phyloP scores from a whole-genome alignment of 2,329 filamentous ascomycete genomes.

The Cladosporium sphaerospermum region DNA sequence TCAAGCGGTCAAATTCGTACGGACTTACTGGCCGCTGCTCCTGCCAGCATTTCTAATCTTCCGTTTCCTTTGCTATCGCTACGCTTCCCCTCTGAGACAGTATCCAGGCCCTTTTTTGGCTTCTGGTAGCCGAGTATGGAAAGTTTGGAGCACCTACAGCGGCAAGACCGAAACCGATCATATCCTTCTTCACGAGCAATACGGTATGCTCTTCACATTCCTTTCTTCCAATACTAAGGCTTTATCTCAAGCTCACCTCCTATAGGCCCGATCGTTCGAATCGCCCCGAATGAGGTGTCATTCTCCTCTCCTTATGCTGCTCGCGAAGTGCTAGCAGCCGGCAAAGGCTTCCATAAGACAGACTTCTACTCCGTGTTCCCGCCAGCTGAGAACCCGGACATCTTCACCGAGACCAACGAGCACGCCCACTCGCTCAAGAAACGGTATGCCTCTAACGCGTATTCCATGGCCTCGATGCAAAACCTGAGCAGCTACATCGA shows the following conservation, averaged over 20 bases:
- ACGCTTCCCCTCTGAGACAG: conserved; percentile 23
- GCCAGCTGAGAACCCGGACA: conserved; percentile 61
- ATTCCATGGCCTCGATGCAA: conserved; percentile 69
- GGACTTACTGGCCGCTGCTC: conserved; percentile 18
- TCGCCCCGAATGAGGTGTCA: conserved; percentile 68
- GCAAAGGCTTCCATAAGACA: conserved; percentile 13
- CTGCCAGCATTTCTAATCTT: conserved; percentile 22
- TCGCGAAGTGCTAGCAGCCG: conserved; percentile 61
- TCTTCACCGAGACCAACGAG: conserved; percentile 72
- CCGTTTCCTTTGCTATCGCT: conserved; percentile 26
- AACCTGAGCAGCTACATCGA: conserved; percentile 77
- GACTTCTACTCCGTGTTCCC: conserved; percentile 77
- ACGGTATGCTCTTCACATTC: conserved; percentile 50
- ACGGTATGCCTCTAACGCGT: conserved; percentile 67
- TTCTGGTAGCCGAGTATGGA: conserved; percentile 27
- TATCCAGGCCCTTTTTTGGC: conserved; percentile 27
- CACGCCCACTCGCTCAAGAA: conserved; percentile 68
- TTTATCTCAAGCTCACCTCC: neutral
- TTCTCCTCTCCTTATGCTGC: conserved; percentile 68
- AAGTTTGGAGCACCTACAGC: conserved; percentile 15
- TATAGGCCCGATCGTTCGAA: conserved; percentile 51
- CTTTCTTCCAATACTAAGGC: no score
- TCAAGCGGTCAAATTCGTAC: conserved; percentile 13
- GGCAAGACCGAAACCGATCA: conserved; percentile 43
- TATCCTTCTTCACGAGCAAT: conserved; percentile 59